Evolutionary conservation across 768 basidiomycete genomes (phyloP), one percentile per base, ranked within the genome.

Genomic region (Pisolithus albus): DNA sequence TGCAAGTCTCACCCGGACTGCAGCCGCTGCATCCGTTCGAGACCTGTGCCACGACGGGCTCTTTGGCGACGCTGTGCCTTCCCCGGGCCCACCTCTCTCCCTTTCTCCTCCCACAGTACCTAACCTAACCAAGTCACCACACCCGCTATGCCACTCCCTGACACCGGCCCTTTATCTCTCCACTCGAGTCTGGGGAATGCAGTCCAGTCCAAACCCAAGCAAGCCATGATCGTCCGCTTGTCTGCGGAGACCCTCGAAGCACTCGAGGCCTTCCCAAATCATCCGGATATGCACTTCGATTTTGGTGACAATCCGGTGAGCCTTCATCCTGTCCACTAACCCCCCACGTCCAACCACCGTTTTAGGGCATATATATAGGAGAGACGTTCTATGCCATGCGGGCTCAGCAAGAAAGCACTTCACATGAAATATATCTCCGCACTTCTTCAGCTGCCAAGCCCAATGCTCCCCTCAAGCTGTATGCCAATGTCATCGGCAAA

Each of bases 181-280:
- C 76, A 76, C 58, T 73, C 80, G 1, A 70, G 72, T 43, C 79
- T 79, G 32, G 81, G 78, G 42, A 82, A 78, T 54, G 70, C 77
- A 0, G 62, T 75, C 32, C 78, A 80, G 32, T 74, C 83, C 4
- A 80, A 77, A 53, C 81, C 81, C 11, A 88, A 86, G 72, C 76
- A 77, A 23, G 88, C 87, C 45, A 82, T 88, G 80, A 71, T 90
- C 46, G 77, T 90, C 38, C 82, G 86, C 51, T 75, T 90, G 77
- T 81, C 88, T 4, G 74, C 78, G 32, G 84, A 87, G 64, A 81
- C 84, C 0, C 72, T 89, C 53, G 81, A 86, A 50, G 83, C 83
- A 1, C 77, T 89, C 40, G 77, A 82, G 40, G 69, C 74, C 0
- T 66, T 65, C 26, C 72, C 72, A 46, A 72, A 72, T 36, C 65